phyloP scores from a whole-genome alignment of 1,139 yeast genomes.

The Hanseniaspora gamundiae region DNA sequence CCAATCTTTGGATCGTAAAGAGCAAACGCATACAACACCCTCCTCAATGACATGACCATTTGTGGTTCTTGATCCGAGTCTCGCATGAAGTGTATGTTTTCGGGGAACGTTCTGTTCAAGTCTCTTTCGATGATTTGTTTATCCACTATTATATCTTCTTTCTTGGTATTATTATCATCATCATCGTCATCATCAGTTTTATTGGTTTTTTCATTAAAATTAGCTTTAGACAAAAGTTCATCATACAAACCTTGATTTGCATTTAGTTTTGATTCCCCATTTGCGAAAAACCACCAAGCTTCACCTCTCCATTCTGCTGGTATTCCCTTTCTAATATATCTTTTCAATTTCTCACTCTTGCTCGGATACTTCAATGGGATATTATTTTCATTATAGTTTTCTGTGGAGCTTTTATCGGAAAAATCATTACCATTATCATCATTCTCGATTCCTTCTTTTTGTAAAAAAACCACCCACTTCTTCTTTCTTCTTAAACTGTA shows the following conservation, averaged over 20 bases:
- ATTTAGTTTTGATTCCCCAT: constrained; percentile 67
- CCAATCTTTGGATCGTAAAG: constrained; percentile 84
- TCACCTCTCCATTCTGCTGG: constrained; percentile 96
- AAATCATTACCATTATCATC: constrained; percentile 20
- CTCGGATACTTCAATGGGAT: constrained; percentile 58
- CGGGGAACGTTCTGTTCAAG: constrained; percentile 87
- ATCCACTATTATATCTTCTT: constrained; percentile 28
- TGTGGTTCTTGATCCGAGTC: constrained; percentile 38
- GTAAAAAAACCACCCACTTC: constrained; percentile 64
- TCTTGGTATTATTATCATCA: no score
- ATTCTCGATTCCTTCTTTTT: constrained; percentile 50
- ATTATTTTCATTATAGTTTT: neutral
- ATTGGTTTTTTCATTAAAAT: constrained; percentile 5
- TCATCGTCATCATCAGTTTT: no score
- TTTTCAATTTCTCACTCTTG: constrained; percentile 65
- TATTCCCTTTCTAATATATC: constrained; percentile 79
- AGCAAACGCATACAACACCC: constrained; percentile 78
- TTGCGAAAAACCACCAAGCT: constrained; percentile 96
- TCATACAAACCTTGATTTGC: constrained; percentile 66
- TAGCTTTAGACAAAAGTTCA: constrained; percentile 36
- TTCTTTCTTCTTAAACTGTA: constrained; percentile 50
- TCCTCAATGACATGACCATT: constrained; percentile 57
- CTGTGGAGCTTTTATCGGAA: neutral
- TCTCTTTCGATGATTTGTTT: constrained; percentile 91
- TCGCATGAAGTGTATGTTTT: constrained; percentile 63